Evolutionary conservation across 495 filamentous ascomycete species (phyloP).

Genomic region (Aspergillus baeticus): DNA sequence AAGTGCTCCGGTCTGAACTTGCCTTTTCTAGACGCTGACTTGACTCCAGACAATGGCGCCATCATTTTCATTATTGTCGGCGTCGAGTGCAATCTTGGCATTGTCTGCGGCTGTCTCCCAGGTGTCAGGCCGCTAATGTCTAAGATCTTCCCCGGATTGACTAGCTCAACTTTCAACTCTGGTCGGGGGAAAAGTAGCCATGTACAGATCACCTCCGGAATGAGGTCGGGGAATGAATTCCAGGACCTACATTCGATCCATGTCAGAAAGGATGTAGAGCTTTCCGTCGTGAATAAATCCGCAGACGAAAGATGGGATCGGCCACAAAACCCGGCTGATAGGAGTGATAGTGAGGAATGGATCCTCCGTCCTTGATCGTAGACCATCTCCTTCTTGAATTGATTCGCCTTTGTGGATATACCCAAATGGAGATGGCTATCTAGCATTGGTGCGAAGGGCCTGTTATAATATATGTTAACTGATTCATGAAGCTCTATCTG

Average conservation of each 20-base stretch:
- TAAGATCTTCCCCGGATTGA: slow-evolving; percentile 1
- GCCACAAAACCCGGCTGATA: not conserved
- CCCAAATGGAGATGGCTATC: too few relatives aligned
- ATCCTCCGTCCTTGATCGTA: slow-evolving; percentile 1
- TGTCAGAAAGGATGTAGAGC: slow-evolving; percentile 8
- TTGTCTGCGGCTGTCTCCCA: slow-evolving; percentile 3
- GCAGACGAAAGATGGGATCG: not conserved
- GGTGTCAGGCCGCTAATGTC: slow-evolving; percentile 7
- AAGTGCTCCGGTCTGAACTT: not conserved
- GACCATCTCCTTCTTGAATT: not conserved
- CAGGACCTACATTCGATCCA: slow-evolving; percentile 1
- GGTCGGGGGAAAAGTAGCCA: not conserved
- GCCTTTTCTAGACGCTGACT: not conserved
- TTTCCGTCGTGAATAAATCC: not conserved
- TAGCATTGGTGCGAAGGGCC: too few relatives aligned
- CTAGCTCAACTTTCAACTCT: not conserved
- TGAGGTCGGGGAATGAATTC: not conserved
- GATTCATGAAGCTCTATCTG: too few relatives aligned
- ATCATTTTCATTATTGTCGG: slow-evolving; percentile 1
- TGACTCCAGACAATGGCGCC: not conserved
- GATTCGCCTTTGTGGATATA: not conserved
- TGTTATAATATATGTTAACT: too few relatives aligned
- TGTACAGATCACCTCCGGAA: not conserved
- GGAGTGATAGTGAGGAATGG: slow-evolving; percentile 9
- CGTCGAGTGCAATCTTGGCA: not conserved